phyloP scores from a whole-genome alignment of 257 asterid genomes.

The Paulownia fortunei region DNA sequence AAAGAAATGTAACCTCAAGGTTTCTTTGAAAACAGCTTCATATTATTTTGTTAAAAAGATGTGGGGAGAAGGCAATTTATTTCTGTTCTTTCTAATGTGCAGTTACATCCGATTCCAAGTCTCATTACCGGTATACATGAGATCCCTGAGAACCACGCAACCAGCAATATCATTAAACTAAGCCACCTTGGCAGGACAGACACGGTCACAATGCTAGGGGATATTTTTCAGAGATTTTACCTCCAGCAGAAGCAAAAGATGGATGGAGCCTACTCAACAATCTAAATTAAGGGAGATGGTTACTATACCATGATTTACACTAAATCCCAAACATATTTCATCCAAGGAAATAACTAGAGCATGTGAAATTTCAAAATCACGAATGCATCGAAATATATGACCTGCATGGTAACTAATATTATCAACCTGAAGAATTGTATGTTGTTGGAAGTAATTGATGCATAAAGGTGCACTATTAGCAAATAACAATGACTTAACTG shows the following conservation, averaged over 20 bases:
- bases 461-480: background rate
- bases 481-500: slow-evolving; percentile 10
- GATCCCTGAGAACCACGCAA: background rate
- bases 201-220: background rate
- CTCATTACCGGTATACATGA: background rate
- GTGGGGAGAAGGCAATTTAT: background rate
- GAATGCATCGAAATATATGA: background rate
- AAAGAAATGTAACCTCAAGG: background rate
- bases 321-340: background rate
- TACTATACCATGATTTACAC: background rate
- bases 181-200: background rate
- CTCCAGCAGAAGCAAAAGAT: background rate
- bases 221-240: background rate
- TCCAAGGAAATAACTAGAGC: background rate
- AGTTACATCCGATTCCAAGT: background rate
- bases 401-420: background rate
- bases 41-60: background rate
- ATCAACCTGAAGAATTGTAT: background rate
- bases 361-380: background rate
- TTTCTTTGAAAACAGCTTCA: background rate
- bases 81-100: background rate
- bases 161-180: background rate
- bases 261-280: background rate
- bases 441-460: background rate
- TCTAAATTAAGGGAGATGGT: background rate